A percentile compares a stretch with the other conserved stretches of the same genome.
Conservation (phyloP, 2,329 filamentous ascomycete genomes). For the Penicillium oxalicum region DNA sequence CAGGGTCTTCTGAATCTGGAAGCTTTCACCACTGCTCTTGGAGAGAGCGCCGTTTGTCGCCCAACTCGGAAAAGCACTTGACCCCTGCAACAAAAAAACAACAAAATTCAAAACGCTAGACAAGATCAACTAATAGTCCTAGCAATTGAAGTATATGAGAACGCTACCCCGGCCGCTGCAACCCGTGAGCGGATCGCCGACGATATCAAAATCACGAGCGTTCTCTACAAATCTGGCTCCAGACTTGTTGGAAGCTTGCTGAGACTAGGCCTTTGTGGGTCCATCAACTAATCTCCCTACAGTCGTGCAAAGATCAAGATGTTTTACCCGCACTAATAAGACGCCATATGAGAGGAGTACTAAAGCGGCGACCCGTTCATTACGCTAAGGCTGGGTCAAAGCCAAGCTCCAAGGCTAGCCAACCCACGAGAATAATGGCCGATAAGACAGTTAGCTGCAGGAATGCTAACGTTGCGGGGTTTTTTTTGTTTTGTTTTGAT, state of each 20-base stretch:
- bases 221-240: constrained; percentile 99
- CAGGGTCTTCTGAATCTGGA: no score
- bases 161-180: constrained; percentile 88
- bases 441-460: no score
- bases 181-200: constrained; percentile 88
- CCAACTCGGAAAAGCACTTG: constrained; percentile 95
- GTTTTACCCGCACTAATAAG: constrained; percentile 38
- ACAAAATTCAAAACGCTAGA: constrained; percentile 94
- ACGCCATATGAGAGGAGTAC: no score
- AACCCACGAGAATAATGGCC: no score
- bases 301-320: constrained; percentile 99
- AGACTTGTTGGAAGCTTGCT: constrained; percentile 67
- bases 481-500: no score
- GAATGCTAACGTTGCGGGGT: no score
- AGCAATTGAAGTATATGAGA: constrained; percentile 98
- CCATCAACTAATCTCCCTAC: constrained; percentile 23
- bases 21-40: constrained; percentile 39
- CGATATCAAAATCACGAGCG: constrained; percentile 99
- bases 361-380: no score
- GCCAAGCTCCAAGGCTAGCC: no score
- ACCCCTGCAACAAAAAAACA: constrained; percentile 98
- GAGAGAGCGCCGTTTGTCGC: constrained; percentile 57
- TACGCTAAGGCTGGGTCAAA: no score
- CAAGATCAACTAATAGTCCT: constrained; percentile 91
- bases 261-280: no score